Base-by-base conservation (phyloP, 805 yeast species). In the Wickerhamiella lipophila region DNA sequence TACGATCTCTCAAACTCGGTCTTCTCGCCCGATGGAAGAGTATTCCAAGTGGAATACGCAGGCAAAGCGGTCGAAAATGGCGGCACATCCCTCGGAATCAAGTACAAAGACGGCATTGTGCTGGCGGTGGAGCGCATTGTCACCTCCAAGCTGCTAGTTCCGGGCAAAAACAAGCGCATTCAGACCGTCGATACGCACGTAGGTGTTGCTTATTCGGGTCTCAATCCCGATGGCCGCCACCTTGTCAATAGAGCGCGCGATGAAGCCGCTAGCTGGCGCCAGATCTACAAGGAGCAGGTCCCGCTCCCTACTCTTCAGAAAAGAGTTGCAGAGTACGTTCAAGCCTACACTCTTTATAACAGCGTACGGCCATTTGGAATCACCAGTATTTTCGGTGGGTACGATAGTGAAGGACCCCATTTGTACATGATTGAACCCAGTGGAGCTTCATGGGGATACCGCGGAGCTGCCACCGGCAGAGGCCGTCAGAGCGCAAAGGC, bases 301-400 rank as follows among this genome's bases (percentile, higher is more conserved):
- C 77, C 88, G 4, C 74, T 89, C 39, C 81, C 89, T 32, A 81
- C 85, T 42, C 75, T 94, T 57, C 80, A 86, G 66, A 88, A 83
- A 60, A 80, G 94, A 60, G 68, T 92, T 58, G 95, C 96, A 12
- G 78, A 82, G 58, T 89, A 83, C 63, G 94, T 86, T 19, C 97
- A 89, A 68, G 94, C 94, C 42, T 86, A 86, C 67, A 92, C 99
- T 2, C 77, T 95, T 61, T 92, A 88, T 69, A 86, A 84, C 64
- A 88, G 96, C 29, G 98, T 92, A 9, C 82, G 99, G 68, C 99
- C 99, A 19, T 92, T 92, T 66, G 99, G 99, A 49, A 77, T 94
- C 52, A 78, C 86, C 49, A 79, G 95, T 9, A 88, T 92, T 54
- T 75, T 92, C 42, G 98, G 96, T 47, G 98, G 98, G 56, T 77